Evolutionary conservation across 164 flowering plant genomes (phyloP).

Genomic region (Cinnamomum micranthum): DNA sequence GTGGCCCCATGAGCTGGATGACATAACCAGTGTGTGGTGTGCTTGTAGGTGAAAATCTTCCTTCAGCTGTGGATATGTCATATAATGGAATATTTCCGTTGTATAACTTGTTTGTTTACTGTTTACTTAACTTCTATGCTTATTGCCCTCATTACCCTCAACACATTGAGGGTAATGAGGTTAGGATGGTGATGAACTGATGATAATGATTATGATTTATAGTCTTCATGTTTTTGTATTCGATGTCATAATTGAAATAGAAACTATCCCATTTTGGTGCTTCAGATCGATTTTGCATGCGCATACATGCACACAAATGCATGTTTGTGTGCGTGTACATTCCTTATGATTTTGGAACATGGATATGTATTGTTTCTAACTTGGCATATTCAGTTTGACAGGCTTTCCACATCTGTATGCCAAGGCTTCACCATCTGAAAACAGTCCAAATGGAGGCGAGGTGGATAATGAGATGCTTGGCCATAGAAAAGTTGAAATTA

Average conservation of each 20-base stretch:
- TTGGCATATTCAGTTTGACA: conserved; percentile 26
- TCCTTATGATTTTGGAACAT: not conserved
- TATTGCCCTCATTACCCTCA: too few relatives aligned
- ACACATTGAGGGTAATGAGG: too few relatives aligned
- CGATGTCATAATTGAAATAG: not conserved
- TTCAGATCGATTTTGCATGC: not conserved
- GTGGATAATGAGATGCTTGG: conserved; percentile 12
- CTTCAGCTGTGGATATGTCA: too few relatives aligned
- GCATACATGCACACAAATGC: not conserved
- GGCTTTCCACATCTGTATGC: conserved; percentile 25
- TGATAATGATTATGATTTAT: too few relatives aligned
- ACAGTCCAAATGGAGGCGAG: conserved; percentile 13
- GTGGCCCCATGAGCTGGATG: too few relatives aligned
- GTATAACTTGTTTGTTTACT: too few relatives aligned
- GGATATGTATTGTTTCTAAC: conserved; percentile 8
- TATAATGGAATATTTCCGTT: too few relatives aligned
- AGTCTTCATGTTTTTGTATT: not conserved
- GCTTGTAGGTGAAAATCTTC: too few relatives aligned
- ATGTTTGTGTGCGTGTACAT: too few relatives aligned
- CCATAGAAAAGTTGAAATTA: conserved; percentile 12
- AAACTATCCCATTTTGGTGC: not conserved
- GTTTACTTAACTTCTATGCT: too few relatives aligned
- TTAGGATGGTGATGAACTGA: too few relatives aligned
- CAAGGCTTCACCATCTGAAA: conserved; percentile 23
- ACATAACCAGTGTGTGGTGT: too few relatives aligned